phyloP scores from a whole-genome alignment of 1,284 basidiomycete species.

The Ceratobasidium papillatum region DNA sequence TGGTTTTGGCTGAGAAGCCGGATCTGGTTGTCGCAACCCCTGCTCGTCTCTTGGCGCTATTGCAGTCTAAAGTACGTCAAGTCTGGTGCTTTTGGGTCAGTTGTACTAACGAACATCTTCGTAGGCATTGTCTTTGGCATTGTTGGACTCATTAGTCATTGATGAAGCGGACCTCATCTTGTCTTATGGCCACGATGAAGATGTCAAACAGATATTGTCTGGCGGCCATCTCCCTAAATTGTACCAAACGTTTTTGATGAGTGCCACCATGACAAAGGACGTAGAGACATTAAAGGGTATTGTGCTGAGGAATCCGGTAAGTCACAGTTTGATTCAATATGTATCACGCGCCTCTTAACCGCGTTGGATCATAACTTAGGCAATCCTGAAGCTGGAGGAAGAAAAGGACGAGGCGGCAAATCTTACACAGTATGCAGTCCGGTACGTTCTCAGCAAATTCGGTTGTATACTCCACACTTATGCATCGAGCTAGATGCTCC shows the following conservation, averaged over 20 bases:
- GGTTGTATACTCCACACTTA: constrained; percentile 8
- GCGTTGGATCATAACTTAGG: constrained; percentile 57
- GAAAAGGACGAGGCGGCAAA: constrained; percentile 78
- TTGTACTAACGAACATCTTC: constrained; percentile 10
- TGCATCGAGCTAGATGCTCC: constrained; percentile 66
- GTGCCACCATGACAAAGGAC: constrained; percentile 97
- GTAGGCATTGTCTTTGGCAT: constrained; percentile 66
- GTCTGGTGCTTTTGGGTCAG: not conserved
- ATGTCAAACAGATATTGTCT: constrained; percentile 84
- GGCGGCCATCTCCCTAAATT: constrained; percentile 84
- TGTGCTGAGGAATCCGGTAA: constrained; percentile 84
- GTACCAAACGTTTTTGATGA: constrained; percentile 96
- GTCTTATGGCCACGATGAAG: constrained; percentile 96
- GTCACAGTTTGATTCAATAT: constrained; percentile 49
- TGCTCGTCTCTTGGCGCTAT: constrained; percentile 77
- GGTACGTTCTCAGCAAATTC: constrained; percentile 55
- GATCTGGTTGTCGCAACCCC: constrained; percentile 95
- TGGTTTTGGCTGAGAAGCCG: constrained; percentile 87
- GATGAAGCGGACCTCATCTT: constrained; percentile 98
- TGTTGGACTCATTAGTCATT: constrained; percentile 88
- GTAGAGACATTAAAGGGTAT: constrained; percentile 91
- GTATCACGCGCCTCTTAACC: not conserved
- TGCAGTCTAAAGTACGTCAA: constrained; percentile 74
- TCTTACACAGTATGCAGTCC: constrained; percentile 88
- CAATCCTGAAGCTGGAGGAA: constrained; percentile 86